Evolutionary conservation across 768 basidiomycete species (phyloP).

Genomic region (Hericium alpestre): DNA sequence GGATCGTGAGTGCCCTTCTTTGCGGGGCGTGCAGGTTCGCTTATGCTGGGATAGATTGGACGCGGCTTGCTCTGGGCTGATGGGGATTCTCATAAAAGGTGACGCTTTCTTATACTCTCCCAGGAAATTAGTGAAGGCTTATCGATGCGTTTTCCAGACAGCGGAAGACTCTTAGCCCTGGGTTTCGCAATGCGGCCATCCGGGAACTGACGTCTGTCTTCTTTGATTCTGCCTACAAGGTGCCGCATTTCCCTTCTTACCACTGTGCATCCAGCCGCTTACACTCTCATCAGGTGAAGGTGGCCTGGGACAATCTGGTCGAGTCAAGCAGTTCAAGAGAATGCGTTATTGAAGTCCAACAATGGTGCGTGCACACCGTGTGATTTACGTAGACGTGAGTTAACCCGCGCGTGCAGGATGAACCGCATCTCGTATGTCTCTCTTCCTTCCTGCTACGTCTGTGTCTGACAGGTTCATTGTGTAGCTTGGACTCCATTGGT

Average conservation of each 20-base stretch:
- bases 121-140: not conserved
- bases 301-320: not conserved
- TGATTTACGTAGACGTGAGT: not conserved
- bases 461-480: not conserved
- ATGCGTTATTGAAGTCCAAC: not conserved
- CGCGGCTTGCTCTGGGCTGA: not conserved
- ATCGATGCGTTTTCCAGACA: conserved; percentile 20
- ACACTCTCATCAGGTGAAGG: not conserved
- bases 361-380: not conserved
- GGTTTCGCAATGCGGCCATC: conserved; percentile 43
- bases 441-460: not conserved
- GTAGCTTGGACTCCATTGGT: conserved; percentile 47
- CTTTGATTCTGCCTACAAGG: conserved; percentile 43
- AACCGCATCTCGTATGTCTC: not conserved
- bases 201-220: conserved; percentile 36
- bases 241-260: conserved; percentile 5
- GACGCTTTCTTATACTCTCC: not conserved
- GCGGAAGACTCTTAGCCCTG: conserved; percentile 39
- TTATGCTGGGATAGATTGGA: not conserved
- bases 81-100: not conserved
- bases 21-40: not conserved
- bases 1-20: conserved; percentile 21
- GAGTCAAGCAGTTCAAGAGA: not conserved
- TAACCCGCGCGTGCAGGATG: not conserved
- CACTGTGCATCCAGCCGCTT: too few relatives aligned